These are phyloP conservation scores for Plasmopara halstedii DNA, from an alignment of 352 stramenopile species.

Conservation along the genomic window DNA sequence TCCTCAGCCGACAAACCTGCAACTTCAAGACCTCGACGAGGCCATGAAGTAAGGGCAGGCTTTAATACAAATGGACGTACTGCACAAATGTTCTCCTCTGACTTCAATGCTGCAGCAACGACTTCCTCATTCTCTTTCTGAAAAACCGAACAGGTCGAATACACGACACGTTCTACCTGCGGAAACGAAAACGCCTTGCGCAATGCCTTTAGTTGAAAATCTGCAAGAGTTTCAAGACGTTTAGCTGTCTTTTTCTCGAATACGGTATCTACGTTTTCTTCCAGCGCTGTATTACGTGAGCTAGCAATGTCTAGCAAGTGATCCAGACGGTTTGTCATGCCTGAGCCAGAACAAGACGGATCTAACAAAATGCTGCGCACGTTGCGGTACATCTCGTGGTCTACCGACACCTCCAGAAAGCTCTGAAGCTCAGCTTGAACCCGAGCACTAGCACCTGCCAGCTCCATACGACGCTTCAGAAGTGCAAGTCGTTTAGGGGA, in stretches of 20 bases:
- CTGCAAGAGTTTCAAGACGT: conserved; percentile 86
- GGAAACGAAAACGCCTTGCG: conserved; percentile 93
- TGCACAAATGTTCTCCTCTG: conserved; percentile 35
- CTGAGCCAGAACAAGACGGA: conserved; percentile 94
- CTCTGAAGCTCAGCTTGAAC: conserved; percentile 83
- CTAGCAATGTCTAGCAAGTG: conserved; percentile 86
- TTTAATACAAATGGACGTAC: conserved; percentile 58
- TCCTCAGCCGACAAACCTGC: conserved; percentile 54
- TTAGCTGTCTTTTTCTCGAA: conserved; percentile 51
- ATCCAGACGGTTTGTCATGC: conserved; percentile 91
- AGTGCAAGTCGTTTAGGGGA: conserved; percentile 81
- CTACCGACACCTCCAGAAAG: conserved; percentile 87
- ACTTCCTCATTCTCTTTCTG: conserved; percentile 95
- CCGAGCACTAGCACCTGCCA: conserved; percentile 67
- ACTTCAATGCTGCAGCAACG: conserved; percentile 80
- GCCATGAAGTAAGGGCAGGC: conserved; percentile 63
- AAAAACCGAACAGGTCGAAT: conserved; percentile 97
- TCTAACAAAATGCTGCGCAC: conserved; percentile 93
- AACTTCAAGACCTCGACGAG: conserved; percentile 52
- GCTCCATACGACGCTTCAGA: conserved; percentile 82
- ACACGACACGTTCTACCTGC: conserved; percentile 90
- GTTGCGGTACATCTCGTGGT: conserved; percentile 70
- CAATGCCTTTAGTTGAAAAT: conserved; percentile 93
- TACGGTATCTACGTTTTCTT: conserved; percentile 27
- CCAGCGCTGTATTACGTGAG: conserved; percentile 38